A percentile compares a stretch with the other conserved stretches of the same genome.
These are phyloP conservation scores for Vanrija sp. DNA, from an alignment of 1,284 basidiomycete genomes.

Conservation along the genomic window DNA sequence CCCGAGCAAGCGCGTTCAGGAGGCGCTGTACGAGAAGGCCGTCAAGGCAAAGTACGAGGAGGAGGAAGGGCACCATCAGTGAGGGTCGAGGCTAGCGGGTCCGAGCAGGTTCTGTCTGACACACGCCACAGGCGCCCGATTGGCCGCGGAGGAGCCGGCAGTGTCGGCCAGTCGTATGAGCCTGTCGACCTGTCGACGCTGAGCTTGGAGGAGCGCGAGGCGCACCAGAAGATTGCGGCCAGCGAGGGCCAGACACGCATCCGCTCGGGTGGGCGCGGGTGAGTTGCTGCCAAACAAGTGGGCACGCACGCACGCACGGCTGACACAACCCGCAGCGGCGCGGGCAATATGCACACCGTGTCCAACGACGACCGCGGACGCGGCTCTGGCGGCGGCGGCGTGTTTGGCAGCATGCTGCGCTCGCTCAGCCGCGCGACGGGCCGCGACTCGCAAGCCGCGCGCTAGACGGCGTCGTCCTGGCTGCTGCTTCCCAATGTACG, in stretches of 20 bases:
- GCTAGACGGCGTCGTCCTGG: background rate
- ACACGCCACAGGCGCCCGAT: conserved; percentile 22
- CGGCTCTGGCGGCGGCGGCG: conserved; percentile 31
- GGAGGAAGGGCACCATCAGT: conserved; percentile 33
- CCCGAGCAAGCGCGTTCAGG: conserved; percentile 19
- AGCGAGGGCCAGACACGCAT: conserved; percentile 24
- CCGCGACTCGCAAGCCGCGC: conserved; percentile 14
- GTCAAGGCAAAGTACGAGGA: conserved; percentile 36
- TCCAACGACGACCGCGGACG: conserved; percentile 17
- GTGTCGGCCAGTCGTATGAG: conserved; percentile 22
- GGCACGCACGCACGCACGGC: background rate
- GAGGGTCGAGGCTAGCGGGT: conserved; percentile 8
- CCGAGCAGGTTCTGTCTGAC: background rate
- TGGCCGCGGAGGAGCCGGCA: conserved; percentile 46
- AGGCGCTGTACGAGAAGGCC: conserved; percentile 32
- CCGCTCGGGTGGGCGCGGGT: conserved; percentile 36
- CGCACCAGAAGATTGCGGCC: conserved; percentile 36
- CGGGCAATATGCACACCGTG: conserved; percentile 31
- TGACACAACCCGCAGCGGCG: conserved; percentile 26
- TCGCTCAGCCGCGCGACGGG: conserved; percentile 42
- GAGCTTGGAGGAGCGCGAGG: conserved; percentile 40
- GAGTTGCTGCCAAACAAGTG: conserved; percentile 6
- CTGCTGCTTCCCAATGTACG: no score
- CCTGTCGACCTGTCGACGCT: conserved; percentile 32
- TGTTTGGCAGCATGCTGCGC: conserved; percentile 44